Evolutionary conservation across 1,284 basidiomycete species (phyloP).

Genomic region (Cryptococcus sp.): DNA sequence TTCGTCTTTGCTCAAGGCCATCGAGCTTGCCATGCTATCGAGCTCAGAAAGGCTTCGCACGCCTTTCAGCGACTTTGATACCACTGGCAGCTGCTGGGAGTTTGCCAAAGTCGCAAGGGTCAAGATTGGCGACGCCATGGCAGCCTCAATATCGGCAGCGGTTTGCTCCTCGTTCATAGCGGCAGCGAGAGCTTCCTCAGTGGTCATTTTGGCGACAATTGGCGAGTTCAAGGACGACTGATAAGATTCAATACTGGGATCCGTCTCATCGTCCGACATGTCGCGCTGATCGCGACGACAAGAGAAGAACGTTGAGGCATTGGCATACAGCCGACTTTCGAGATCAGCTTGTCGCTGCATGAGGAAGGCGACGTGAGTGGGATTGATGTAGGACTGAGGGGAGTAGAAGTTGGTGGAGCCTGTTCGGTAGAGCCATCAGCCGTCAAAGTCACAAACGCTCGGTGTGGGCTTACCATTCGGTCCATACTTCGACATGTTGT

Average conservation of each 20-base stretch:
- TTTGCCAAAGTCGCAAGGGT: conserved; percentile 7
- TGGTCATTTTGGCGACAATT: conserved; percentile 11
- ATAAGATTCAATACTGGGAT: conserved; percentile 12
- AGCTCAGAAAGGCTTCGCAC: conserved; percentile 28
- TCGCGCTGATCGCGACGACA: conserved; percentile 17
- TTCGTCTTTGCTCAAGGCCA: conserved; percentile 32
- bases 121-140: conserved; percentile 42
- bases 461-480: conserved; percentile 58
- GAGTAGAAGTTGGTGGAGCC: conserved; percentile 58
- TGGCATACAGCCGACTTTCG: conserved; percentile 32
- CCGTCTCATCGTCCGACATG: conserved; percentile 29
- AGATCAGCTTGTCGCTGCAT: conserved; percentile 63
- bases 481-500: conserved; percentile 75
- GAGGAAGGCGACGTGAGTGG: conserved; percentile 64
- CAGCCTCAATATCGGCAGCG: conserved; percentile 35
- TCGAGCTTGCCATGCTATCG: conserved; percentile 28
- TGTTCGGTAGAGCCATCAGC: conserved; percentile 2
- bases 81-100: conserved; percentile 10
- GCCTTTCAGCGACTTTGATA: conserved; percentile 16
- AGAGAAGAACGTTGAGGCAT: conserved; percentile 28
- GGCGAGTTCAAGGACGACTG: conserved; percentile 29
- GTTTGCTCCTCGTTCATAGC: conserved; percentile 24
- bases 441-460: background rate
- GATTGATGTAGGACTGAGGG: conserved; percentile 70
- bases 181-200: conserved; percentile 12